Percentiles rank a stretch among this genome's conserved stretches.
Evolutionary conservation across 2,329 filamentous ascomycete genomes (phyloP).

Genomic region (Penicillium oxalicum): DNA sequence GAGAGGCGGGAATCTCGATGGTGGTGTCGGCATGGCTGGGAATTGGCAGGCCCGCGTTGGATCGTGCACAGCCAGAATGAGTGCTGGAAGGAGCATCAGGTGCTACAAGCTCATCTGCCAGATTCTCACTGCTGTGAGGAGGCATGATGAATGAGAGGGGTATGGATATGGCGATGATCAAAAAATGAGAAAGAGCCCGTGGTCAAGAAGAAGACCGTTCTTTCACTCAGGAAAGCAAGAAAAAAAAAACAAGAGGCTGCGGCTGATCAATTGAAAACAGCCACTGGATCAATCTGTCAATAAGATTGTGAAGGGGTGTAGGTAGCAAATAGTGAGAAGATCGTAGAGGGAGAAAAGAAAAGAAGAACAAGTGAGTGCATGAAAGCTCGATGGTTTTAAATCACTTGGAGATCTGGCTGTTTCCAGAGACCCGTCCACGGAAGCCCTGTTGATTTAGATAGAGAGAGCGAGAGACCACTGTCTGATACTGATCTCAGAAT

Average conservation of each 20-base stretch:
- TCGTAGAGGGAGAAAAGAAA: conserved; percentile 6
- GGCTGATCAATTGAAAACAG: too few relatives aligned
- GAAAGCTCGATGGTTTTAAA: too few relatives aligned
- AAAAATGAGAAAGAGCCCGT: conserved; percentile 1
- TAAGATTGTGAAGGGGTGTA: too few relatives aligned
- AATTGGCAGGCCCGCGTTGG: conserved; percentile 31
- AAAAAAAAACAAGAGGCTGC: too few relatives aligned
- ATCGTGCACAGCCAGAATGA: conserved; percentile 24
- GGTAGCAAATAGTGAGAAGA: not conserved
- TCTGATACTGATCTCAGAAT: too few relatives aligned
- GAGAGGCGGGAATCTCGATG: conserved; percentile 64
- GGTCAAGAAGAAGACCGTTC: too few relatives aligned
- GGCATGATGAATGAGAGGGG: conserved; percentile 47
- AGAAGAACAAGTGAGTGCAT: not conserved
- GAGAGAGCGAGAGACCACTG: too few relatives aligned
- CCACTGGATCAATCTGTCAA: too few relatives aligned
- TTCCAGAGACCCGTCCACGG: too few relatives aligned
- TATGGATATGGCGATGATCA: not conserved
- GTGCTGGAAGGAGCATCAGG: conserved; percentile 10
- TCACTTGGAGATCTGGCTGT: too few relatives aligned
- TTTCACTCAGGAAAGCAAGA: too few relatives aligned
- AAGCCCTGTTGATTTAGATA: too few relatives aligned
- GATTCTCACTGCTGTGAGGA: conserved; percentile 54
- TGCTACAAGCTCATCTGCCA: conserved; percentile 37
- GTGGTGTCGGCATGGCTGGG: conserved; percentile 47